These are phyloP conservation scores for Saxophila tyrrhenica DNA, from an alignment of 495 filamentous ascomycete genomes.

Conservation along the genomic window DNA sequence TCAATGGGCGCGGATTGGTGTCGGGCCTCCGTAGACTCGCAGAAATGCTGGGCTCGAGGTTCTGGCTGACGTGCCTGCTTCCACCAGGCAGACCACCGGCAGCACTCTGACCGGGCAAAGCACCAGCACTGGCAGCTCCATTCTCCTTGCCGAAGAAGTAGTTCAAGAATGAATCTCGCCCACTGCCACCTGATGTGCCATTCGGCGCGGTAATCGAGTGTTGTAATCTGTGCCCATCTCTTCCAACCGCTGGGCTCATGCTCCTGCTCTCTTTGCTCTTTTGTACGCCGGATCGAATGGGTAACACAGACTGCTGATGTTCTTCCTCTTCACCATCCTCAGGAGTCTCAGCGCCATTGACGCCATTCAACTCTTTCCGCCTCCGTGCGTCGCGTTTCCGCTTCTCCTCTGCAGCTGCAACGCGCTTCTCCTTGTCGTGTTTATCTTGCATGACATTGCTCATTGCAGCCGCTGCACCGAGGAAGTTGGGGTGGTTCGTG, in stretches of 20 bases:
- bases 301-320: constrained; percentile 27
- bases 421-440: constrained; percentile 83
- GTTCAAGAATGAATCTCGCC: constrained; percentile 83
- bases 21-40: constrained; percentile 74
- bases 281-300: constrained; percentile 45
- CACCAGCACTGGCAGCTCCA: constrained; percentile 30
- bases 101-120: constrained; percentile 28
- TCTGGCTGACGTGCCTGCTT: constrained; percentile 58
- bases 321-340: constrained; percentile 61
- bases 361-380: constrained; percentile 60
- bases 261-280: constrained; percentile 53
- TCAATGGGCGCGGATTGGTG: constrained; percentile 33
- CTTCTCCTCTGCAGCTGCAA: constrained; percentile 65
- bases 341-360: constrained; percentile 61
- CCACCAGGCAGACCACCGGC: constrained; percentile 14
- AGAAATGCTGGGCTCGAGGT: constrained; percentile 66
- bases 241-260: constrained; percentile 68
- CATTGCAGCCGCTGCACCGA: constrained; percentile 97
- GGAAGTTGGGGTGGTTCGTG: constrained; percentile 98
- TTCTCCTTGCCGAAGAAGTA: constrained; percentile 98
- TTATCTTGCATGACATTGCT: constrained; percentile 85
- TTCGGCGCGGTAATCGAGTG: constrained; percentile 5
- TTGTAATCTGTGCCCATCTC: constrained; percentile 37
- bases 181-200: constrained; percentile 43
- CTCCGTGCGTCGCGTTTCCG: constrained; percentile 72